Percentiles rank a stretch among this genome's conserved stretches.
phyloP scores from a whole-genome alignment of 768 basidiomycete species.

The Heimioporus sp. region DNA sequence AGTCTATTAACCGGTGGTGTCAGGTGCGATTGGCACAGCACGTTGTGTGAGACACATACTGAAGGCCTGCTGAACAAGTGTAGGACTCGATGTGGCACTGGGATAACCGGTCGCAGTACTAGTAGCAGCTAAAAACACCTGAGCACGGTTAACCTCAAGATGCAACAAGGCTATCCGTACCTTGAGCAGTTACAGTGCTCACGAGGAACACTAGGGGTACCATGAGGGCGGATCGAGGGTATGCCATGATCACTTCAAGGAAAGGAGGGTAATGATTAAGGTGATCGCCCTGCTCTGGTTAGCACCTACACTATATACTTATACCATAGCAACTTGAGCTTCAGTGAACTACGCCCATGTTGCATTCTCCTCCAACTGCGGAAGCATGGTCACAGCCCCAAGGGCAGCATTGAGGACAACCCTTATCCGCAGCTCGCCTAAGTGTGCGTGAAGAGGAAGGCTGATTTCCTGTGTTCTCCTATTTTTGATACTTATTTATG shows the following conservation, averaged over 20 bases:
- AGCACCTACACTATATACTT: not conserved
- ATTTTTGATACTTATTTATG: too few species aligned
- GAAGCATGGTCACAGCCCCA: not conserved
- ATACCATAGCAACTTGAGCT: not conserved
- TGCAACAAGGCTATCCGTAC: not conserved
- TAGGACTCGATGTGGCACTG: conserved; percentile 6
- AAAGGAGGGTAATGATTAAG: too few species aligned
- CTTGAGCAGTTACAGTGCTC: conserved; percentile 2
- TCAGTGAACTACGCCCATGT: not conserved
- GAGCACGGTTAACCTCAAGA: not conserved
- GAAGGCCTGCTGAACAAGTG: conserved; percentile 3
- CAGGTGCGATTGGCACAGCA: not conserved
- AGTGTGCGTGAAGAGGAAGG: too few species aligned
- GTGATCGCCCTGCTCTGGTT: not conserved
- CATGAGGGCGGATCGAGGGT: not conserved
- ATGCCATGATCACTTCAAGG: not conserved
- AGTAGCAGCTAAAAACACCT: conserved; percentile 3
- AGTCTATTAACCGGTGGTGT: conserved; percentile 11
- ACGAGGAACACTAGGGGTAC: not conserved
- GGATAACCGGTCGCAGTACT: not conserved
- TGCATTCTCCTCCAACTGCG: not conserved
- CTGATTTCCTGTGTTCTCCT: too few species aligned
- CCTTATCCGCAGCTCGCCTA: too few species aligned
- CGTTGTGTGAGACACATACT: not conserved
- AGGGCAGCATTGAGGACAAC: too few species aligned